Base-by-base conservation (phyloP, 345 rosid genomes). In the Cardamine chenopodiifolia region DNA sequence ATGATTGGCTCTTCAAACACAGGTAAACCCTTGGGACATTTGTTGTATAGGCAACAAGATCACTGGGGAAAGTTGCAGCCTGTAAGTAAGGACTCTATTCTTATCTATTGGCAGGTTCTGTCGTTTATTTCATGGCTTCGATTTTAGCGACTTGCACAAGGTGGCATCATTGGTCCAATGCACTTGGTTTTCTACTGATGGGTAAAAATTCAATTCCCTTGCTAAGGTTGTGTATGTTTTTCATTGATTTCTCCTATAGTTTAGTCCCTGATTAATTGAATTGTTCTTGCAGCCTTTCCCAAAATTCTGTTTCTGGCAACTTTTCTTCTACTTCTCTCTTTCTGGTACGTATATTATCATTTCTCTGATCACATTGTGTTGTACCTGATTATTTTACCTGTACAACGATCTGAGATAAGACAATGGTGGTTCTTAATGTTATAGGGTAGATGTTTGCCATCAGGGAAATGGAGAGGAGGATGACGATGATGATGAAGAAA, bases 391-490 rank as follows among this genome's bases (percentile, higher is more conserved):
- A 1, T 5, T 25, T 39, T 25, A 35, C 22, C 34, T 15, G 7
- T 22, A 22, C 23, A 11, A 32, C 32, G 18, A 56, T 23, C 32
- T 47, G 37, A 54, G 47, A 57, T 71, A 71, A 71, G 68, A 50
- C 29, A 39, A 8, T 22, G 77, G 17, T 52, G 12, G 29, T 56
- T 56, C 19, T 47, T 47, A 37, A 63, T 85, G 80, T 72, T 85
- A 76, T 83, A 87, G 91, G 91, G 84, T 87, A 73, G 89, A 87
- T 83, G 87, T 87, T 78, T 87, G 91, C 83, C 91, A 87, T 87
- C 87, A 87, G 84, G 86, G 85, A 69, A 82, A 84, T 62, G 89
- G 80, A 62, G 81, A 78, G 20, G 80, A 77, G 26, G 80, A 77
- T 2, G 77, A 78, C 28, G 80, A 77, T 11, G 80, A 76, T 15